Evolutionary conservation across 2,329 filamentous ascomycete species (phyloP).

Genomic region (Cladophialophora carrionii): DNA sequence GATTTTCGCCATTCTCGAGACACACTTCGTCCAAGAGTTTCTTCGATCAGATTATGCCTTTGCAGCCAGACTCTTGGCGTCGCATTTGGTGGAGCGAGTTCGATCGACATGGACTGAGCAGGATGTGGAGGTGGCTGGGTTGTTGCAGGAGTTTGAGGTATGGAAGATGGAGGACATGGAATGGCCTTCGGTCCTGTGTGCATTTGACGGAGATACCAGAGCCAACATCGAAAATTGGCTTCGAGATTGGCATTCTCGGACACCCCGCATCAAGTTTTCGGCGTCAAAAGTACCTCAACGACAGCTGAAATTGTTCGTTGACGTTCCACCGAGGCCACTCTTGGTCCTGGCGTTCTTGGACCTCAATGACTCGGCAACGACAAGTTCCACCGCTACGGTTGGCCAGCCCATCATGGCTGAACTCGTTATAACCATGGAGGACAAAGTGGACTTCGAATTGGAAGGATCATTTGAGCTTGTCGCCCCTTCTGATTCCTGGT

Average conservation of each 20-base stretch:
- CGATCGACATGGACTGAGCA: conserved; percentile 51
- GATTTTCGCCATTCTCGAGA: conserved; percentile 57
- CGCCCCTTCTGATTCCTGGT: conserved; percentile 74
- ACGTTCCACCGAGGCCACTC: conserved; percentile 80
- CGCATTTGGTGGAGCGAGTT: conserved; percentile 54
- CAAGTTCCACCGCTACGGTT: conserved; percentile 41
- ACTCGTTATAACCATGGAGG: conserved; percentile 41
- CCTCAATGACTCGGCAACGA: conserved; percentile 36
- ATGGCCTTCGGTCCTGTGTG: conserved; percentile 58
- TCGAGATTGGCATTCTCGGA: conserved; percentile 58
- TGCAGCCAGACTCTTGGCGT: conserved; percentile 57
- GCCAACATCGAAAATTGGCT: conserved; percentile 57
- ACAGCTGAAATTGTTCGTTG: conserved; percentile 83
- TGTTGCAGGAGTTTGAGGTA: conserved; percentile 58
- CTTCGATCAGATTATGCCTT: conserved; percentile 51
- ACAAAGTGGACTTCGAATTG: conserved; percentile 66
- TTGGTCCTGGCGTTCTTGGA: conserved; percentile 75
- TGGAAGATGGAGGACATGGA: conserved; percentile 56
- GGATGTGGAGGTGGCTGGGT: conserved; percentile 58
- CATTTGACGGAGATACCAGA: conserved; percentile 52
- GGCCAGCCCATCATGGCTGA: conserved; percentile 54
- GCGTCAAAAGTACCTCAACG: conserved; percentile 41
- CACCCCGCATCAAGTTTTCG: conserved; percentile 33
- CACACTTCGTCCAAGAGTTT: conserved; percentile 54
- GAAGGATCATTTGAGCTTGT: conserved; percentile 73